Base-by-base conservation (phyloP, 2,329 filamentous ascomycete genomes). In the Shiraia bambusicola region DNA sequence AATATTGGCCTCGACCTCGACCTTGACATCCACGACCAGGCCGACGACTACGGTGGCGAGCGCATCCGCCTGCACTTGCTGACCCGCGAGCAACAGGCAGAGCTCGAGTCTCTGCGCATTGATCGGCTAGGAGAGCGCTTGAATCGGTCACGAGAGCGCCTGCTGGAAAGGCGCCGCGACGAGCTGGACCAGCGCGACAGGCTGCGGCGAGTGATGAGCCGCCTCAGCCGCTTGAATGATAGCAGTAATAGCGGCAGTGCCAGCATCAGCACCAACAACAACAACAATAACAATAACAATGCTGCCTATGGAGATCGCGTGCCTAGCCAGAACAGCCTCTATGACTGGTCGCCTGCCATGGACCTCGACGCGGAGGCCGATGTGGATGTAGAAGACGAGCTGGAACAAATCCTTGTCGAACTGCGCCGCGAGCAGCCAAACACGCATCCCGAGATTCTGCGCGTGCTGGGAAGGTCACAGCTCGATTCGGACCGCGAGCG, bases 301-400 rank as follows among this genome's bases (percentile, higher is more conserved):
- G 26, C 52, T 6, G 73, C 76, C 30, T 82, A 82, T 54, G 75
- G 79, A 44, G 73, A 77, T 49, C 74, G 75, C 35, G 70, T 76
- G 7, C 76, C 79, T 13, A 74, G 72, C 52, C 65, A 73, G 47
- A 78, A 80, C 53, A 75, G 70, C 39, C 66, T 82, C 30, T 82
- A 83, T 63, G 79, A 81, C 59, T 83, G 80, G 80, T 78, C 79
- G 25, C 79, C 79, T 8, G 71, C 71, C 7, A 59, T 55, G 28
- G 58, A 67, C 37, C 58, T 57, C 17, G 59, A 63, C 38, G 59
- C 62, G 37, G 64, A 69, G 4, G 19, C 19, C 28, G 58, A 67
- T 36, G 58, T 57, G 17, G 59, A 63, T 38, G 61, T 62, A 38
- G 64, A 69, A 37, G 61, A 61, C 39, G 71, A 72, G 45, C 57